Conservation (phyloP, 1,284 basidiomycete species). For the Leccinum pseudoinsigne region DNA sequence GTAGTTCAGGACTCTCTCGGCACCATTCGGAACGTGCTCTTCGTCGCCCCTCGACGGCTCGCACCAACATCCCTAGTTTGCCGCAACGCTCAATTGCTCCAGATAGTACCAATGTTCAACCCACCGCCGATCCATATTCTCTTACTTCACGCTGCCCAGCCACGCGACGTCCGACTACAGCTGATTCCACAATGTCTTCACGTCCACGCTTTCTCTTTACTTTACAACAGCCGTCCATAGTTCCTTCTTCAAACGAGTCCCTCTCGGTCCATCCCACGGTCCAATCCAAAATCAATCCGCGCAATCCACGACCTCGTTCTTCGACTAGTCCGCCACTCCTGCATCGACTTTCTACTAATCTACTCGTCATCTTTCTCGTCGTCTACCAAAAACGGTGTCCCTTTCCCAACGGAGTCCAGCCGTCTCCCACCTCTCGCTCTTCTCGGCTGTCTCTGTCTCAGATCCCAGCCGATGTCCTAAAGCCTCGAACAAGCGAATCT, state of each 20-base stretch:
- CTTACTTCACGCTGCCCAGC: constrained; percentile 10
- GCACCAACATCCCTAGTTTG: constrained; percentile 14
- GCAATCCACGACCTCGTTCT: constrained; percentile 47
- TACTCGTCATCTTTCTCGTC: constrained; percentile 54
- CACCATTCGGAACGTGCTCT: constrained; percentile 49
- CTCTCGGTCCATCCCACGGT: constrained; percentile 13
- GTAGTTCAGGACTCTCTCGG: constrained; percentile 45
- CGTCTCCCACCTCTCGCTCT: constrained; percentile 41
- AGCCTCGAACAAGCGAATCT: constrained; percentile 63
- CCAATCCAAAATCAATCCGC: constrained; percentile 16
- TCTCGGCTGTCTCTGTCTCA: constrained; percentile 49
- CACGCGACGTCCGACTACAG: constrained; percentile 30
- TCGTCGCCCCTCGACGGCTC: constrained; percentile 22
- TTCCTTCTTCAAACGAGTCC: constrained; percentile 17
- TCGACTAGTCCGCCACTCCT: constrained; percentile 72
- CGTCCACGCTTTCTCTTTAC: constrained; percentile 30
- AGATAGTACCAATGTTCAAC: constrained; percentile 13
- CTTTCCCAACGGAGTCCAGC: constrained; percentile 23
- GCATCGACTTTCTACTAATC: constrained; percentile 67
- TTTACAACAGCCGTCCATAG: constrained; percentile 21
- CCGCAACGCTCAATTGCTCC: constrained; percentile 9
- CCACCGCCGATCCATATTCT: constrained; percentile 23
- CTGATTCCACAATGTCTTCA: constrained; percentile 25
- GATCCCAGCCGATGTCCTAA: constrained; percentile 46
- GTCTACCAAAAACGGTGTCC: constrained; percentile 30